Percentiles rank a stretch among this genome's conserved stretches.
phyloP scores from a whole-genome alignment of 202 grass and related monocot species.

The Panicum hallii region DNA sequence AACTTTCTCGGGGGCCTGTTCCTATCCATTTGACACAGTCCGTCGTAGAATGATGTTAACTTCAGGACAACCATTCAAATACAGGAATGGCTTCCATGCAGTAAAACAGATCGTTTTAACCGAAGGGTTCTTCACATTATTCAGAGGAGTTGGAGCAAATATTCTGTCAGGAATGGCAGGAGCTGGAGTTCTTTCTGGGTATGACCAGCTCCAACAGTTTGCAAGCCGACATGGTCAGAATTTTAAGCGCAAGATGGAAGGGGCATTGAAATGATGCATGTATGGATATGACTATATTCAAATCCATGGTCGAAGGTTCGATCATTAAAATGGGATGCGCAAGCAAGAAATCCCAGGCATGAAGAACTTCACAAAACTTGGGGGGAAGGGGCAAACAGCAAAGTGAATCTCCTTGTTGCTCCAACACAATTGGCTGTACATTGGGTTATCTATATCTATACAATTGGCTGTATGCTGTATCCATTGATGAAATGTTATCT shows the following conservation, averaged over 20 bases:
- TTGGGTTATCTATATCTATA: not conserved
- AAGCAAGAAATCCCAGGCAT: not conserved
- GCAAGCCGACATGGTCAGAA: constrained; percentile 49
- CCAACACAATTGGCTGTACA: not conserved
- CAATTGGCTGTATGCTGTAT: not conserved
- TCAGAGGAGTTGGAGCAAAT: constrained; percentile 84
- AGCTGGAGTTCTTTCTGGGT: constrained; percentile 89
- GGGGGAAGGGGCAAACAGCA: not conserved
- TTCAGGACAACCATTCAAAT: constrained; percentile 80
- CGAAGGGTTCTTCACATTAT: constrained; percentile 80
- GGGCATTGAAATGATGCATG: constrained; percentile 55
- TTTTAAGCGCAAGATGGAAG: constrained; percentile 63
- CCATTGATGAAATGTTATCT: not conserved
- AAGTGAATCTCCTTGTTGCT: not conserved
- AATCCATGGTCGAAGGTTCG: constrained; percentile 17
- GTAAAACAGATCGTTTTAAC: constrained; percentile 64
- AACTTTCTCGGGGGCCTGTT: constrained; percentile 82
- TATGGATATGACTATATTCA: constrained; percentile 17
- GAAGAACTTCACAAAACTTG: constrained; percentile 16
- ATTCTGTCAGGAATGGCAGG: constrained; percentile 91
- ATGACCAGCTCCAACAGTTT: constrained; percentile 81
- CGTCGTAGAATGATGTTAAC: constrained; percentile 97
- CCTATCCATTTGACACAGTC: constrained; percentile 92
- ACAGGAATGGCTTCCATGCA: constrained; percentile 71
- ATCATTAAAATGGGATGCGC: constrained; percentile 7